Evolutionary conservation across 148 eudicot species (phyloP), one percentile per base, ranked within the genome.

Genomic region (Mesembryanthemum crystallinum): DNA sequence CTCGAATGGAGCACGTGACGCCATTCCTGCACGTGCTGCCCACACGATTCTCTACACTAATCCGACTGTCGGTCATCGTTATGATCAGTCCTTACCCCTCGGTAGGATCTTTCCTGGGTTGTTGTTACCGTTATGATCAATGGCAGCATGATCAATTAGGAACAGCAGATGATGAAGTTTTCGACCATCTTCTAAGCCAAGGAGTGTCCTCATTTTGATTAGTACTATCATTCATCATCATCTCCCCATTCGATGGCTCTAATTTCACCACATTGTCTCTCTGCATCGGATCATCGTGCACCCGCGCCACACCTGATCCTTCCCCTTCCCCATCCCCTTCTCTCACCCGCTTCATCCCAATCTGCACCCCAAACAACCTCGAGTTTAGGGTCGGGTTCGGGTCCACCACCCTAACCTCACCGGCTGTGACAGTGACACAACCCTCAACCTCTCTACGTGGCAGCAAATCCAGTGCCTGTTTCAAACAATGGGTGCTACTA

Each of bases 341-440:
- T 13, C 64, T 76, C 37, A 37, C 77, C 51, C 98, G 81, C 71
- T 94, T 94, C 67, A 64, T 64, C 1, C 97, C 94, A 21, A 94
- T 86, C 0, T 89, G 76, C 1, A 88, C 84, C 12, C 98, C 98
- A 67, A 94, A 94, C 45, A 84, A 60, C 59, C 86, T 82, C 57
- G 92, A 59, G 14, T 88, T 89, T 15, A 21, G 67, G 54, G 82
- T 86, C 23, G 87, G 55, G 25, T 83, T 81, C 18, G 83, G 74
- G 35, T 77, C 73, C 59, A 63, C 88, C 65, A 7, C 55, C 59
- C 28, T 73, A n/a, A 57, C 3, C 47, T 74, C 73, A 66, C 35
- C 42, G 21, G 52, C 72, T 68, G 72, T 63, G 63, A 27, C 71
- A 21, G 45, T 9, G 3, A 54, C 55, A 5, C 32, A 77, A 42